phyloP scores from a whole-genome alignment of 306 rosid genomes.

The Nissolia schottii region DNA sequence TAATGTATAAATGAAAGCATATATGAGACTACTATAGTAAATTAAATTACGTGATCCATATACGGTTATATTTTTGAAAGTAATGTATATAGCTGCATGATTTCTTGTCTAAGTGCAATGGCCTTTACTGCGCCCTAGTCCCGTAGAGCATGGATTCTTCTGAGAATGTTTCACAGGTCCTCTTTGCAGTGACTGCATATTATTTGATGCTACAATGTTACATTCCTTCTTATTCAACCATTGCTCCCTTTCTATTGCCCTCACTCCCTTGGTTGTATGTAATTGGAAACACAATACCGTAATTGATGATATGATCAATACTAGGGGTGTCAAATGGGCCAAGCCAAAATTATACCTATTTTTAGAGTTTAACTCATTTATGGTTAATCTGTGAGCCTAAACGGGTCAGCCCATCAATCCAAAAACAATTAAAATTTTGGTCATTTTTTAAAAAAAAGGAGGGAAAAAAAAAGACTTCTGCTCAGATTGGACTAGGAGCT shows the following conservation, averaged over 20 bases:
- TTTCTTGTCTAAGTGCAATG: no score
- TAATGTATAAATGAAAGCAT: not conserved
- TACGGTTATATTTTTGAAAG: not conserved
- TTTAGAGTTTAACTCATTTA: no score
- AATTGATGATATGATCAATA: no score
- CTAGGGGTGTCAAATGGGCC: no score
- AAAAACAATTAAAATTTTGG: no score
- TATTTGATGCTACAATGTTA: not conserved
- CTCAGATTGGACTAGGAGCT: no score
- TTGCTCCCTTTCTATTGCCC: conserved; percentile 23
- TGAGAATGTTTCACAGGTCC: conserved; percentile 14
- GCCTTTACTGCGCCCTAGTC: conserved; percentile 30
- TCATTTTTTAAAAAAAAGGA: no score
- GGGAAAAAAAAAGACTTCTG: no score
- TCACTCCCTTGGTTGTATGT: not conserved
- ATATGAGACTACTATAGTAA: not conserved
- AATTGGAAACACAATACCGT: conserved; percentile 12
- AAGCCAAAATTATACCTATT: no score
- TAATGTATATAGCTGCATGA: not conserved
- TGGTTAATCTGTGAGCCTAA: no score
- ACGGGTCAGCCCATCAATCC: no score
- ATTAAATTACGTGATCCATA: not conserved
- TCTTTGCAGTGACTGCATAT: conserved; percentile 28
- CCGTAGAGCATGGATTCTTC: conserved; percentile 34
- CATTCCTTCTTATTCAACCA: conserved; percentile 29